A percentile compares a stretch with the other conserved stretches of the same genome.
These are phyloP conservation scores for Pseudozyma flocculosa DNA, from an alignment of 1,284 basidiomycete genomes.

Conservation along the genomic window DNA sequence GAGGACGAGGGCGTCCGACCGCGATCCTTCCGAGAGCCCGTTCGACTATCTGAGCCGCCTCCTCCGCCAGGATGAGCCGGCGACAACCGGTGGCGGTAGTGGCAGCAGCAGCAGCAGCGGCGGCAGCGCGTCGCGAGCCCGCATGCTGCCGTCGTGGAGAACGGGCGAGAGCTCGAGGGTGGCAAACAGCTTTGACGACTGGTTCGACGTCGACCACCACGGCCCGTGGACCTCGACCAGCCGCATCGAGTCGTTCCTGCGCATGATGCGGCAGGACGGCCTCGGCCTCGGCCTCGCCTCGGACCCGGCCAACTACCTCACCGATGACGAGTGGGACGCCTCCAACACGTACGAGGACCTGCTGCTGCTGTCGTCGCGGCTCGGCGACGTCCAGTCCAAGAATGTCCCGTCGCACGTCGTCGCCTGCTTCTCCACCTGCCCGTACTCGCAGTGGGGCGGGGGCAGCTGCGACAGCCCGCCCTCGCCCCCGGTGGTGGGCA, in stretches of 20 bases:
- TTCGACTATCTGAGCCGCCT: slow-evolving; percentile 27
- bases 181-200: background rate
- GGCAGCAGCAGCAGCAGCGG: no score
- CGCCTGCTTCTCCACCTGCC: slow-evolving; percentile 23
- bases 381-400: slow-evolving; percentile 14
- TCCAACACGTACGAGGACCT: slow-evolving; percentile 27
- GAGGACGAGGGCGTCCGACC: no score
- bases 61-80: slow-evolving; percentile 13
- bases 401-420: slow-evolving; percentile 20
- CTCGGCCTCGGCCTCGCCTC: slow-evolving; percentile 6
- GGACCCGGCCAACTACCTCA: slow-evolving; percentile 28
- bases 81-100: background rate
- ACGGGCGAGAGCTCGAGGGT: no score
- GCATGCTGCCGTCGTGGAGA: no score
- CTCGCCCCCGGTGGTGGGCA: slow-evolving; percentile 11
- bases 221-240: slow-evolving; percentile 5
- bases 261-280: slow-evolving; percentile 5
- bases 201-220: slow-evolving; percentile 4
- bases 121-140: no score
- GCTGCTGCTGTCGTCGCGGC: slow-evolving; percentile 14
- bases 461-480: slow-evolving; percentile 12
- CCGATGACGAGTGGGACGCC: slow-evolving; percentile 31
- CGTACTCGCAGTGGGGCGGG: slow-evolving; percentile 25
- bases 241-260: slow-evolving; percentile 12
- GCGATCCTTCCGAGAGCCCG: background rate